phyloP scores from a whole-genome alignment of 768 basidiomycete species.

The Macrolepiota albuminosa region DNA sequence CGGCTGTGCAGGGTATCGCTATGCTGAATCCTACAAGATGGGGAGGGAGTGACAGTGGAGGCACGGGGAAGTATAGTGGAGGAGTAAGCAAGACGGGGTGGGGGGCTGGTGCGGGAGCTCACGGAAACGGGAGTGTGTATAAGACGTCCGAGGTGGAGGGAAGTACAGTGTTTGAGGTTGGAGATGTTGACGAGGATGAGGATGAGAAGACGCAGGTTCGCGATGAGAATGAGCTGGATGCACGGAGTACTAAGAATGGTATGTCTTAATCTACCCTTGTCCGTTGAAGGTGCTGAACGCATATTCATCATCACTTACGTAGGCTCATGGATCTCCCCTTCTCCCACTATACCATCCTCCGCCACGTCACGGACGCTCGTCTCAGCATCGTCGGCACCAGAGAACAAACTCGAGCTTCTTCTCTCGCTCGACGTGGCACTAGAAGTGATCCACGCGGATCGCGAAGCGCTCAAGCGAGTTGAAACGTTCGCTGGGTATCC shows the following conservation, averaged over 20 bases:
- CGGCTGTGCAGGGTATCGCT: slow-evolving; percentile 77
- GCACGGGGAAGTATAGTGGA: slow-evolving; percentile 5
- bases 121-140: slow-evolving; percentile 12
- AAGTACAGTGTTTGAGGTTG: slow-evolving; percentile 48
- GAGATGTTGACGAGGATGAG: slow-evolving; percentile 34
- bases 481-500: slow-evolving; percentile 90
- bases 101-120: slow-evolving; percentile 18
- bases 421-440: slow-evolving; percentile 90
- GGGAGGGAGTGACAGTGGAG: slow-evolving; percentile 40
- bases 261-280: background rate
- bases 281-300: background rate
- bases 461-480: slow-evolving; percentile 86
- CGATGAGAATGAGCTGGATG: slow-evolving; percentile 7
- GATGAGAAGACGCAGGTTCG: slow-evolving; percentile 17
- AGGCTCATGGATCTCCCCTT: slow-evolving; percentile 4
- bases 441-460: slow-evolving; percentile 88
- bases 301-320: background rate
- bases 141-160: slow-evolving; percentile 33
- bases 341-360: slow-evolving; percentile 1
- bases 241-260: slow-evolving; percentile 11
- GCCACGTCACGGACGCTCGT: slow-evolving; percentile 4
- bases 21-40: slow-evolving; percentile 91
- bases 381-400: background rate
- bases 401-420: slow-evolving; percentile 68
- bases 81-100: slow-evolving; percentile 17